Base-by-base conservation (phyloP, 1,284 basidiomycete genomes). In the Cerioporus squamosus region DNA sequence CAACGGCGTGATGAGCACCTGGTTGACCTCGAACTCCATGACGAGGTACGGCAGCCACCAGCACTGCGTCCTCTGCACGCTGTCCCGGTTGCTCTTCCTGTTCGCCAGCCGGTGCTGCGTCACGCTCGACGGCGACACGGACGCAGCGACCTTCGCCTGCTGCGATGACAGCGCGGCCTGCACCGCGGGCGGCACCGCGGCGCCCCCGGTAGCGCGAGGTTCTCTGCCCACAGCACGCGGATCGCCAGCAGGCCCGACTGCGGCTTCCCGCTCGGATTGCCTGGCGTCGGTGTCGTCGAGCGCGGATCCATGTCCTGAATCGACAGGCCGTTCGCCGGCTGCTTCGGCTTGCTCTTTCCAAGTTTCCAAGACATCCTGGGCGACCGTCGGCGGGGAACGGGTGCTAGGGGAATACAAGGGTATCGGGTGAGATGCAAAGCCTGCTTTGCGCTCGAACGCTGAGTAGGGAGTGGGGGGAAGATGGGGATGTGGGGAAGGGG, bases 1-100 rank as follows among this genome's bases (percentile, higher is more conserved):
- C 29, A 98, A 80, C 9, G 96, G 94, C 50, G 96, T 97, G 65
- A 99, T 96, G 67, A 99, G 81, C 55, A 98, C 92, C 76, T 99
- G 90, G 72, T 91, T 91, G 55, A 91, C 96, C 75, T 98, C 97
- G 74, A 98, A 99, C 75, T 98, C 97, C 81, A 98, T 90, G 54
- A 98, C 94, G 66, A 96, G 84, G 74, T 98, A 99, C 7, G 97
- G 97, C 48, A 99, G 80, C 94, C 94, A 98, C 95, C 95, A 98
- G 77, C 93, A 93, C 76, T 96, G 94, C 53, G 91, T 91, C 63
- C 95, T 81, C 73, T 96, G 94, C 54, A 97, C 81, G 66, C 90
- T 93, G 71, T 95, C 92, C 60, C 91, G 65, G 56, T 78, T 77
- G 55, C 87, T 82, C 56, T 82, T 83, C 62, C 86, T 83, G 55